These are phyloP conservation scores for Fusarium hainanense DNA, from an alignment of 2,329 filamentous ascomycete species.

Conservation along the genomic window DNA sequence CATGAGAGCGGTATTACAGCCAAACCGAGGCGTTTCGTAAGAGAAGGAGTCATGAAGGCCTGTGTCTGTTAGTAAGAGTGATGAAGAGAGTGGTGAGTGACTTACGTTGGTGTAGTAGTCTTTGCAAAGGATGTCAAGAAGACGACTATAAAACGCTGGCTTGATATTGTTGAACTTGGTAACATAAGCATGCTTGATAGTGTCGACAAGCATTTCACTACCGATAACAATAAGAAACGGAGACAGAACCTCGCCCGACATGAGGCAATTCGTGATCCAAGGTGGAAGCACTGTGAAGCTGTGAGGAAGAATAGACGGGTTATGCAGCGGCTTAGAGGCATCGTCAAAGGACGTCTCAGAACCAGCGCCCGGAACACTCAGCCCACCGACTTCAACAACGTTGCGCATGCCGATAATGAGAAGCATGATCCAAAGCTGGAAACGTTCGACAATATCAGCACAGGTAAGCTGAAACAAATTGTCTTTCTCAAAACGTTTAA, in stretches of 20 bases:
- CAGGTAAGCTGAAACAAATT: slow-evolving; percentile 97
- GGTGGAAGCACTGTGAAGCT: slow-evolving; percentile 91
- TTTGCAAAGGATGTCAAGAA: slow-evolving; percentile 93
- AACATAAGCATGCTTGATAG: slow-evolving; percentile 97
- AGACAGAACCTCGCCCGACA: slow-evolving; percentile 85
- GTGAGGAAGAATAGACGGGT: slow-evolving; percentile 82
- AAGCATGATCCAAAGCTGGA: slow-evolving; percentile 97
- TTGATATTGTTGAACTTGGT: slow-evolving; percentile 99
- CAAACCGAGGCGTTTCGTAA: slow-evolving; percentile 88
- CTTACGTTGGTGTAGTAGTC: slow-evolving; percentile 95
- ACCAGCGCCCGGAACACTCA: slow-evolving; percentile 71
- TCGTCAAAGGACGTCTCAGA: slow-evolving; percentile 60
- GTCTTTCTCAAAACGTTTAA: slow-evolving; percentile 99
- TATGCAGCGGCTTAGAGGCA: slow-evolving; percentile 69
- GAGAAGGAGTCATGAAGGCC: slow-evolving; percentile 90
- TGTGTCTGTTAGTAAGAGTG: slow-evolving; percentile 48
- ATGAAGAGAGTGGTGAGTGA: neutral
- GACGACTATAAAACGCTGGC: slow-evolving; percentile 87
- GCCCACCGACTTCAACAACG: slow-evolving; percentile 91
- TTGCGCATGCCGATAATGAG: slow-evolving; percentile 96
- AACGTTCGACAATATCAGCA: slow-evolving; percentile 95
- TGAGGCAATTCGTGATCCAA: slow-evolving; percentile 62
- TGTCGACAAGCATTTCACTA: slow-evolving; percentile 96
- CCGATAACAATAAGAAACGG: slow-evolving; percentile 95
- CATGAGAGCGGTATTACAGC: slow-evolving; percentile 93